Base-by-base conservation (phyloP, 305 asterid genomes). In the Ruellia speciosa region DNA sequence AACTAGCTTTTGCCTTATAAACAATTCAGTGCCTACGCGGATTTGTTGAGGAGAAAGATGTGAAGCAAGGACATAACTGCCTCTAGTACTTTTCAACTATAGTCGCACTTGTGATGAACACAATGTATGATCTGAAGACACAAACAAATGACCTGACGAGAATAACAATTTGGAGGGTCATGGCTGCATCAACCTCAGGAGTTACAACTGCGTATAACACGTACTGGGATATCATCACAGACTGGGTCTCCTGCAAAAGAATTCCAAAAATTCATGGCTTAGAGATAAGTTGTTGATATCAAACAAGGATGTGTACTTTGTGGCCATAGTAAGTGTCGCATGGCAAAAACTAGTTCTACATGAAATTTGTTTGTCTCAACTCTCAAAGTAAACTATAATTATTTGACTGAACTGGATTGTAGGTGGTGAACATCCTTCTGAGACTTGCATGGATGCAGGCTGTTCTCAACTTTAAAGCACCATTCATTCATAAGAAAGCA, bases 361-460 rank as follows among this genome's bases (percentile, higher is more conserved):
- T 47, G 3, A 5, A 14, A 47, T 6, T 16, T n/a, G 10, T 6
- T n/a, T 6, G 19, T 4, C 9, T 14, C 19, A 4, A 16, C 9
- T 4, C 9, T 14, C 19, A 4, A 16, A 11, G 5, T 4, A 0
- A 17, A n/a, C 28, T n/a, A 49, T 18, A 45, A 16, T n/a, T n/a
- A 34, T 8, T 14, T 24, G 24, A 14, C 14, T 12, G 14, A 18
- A 35, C 54, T 18, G 39, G 68, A 65, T 57, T 67, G 79, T 85
- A 87, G 96, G 86, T 80, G 0, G 56, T 77, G 55, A 82, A 90
- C 64, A 70, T 83, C 24, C 71, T 87, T 50, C 75, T 87, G 62
- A 87, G 96, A 52, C 89, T 87, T 33, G 95, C 72, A 6, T 90
- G 97, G 97, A 87, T 90, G 96, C 96, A 85, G 70, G 14, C 77